Evolutionary conservation across 805 yeast species (phyloP).

Genomic region (Ogataea trehalophila): DNA sequence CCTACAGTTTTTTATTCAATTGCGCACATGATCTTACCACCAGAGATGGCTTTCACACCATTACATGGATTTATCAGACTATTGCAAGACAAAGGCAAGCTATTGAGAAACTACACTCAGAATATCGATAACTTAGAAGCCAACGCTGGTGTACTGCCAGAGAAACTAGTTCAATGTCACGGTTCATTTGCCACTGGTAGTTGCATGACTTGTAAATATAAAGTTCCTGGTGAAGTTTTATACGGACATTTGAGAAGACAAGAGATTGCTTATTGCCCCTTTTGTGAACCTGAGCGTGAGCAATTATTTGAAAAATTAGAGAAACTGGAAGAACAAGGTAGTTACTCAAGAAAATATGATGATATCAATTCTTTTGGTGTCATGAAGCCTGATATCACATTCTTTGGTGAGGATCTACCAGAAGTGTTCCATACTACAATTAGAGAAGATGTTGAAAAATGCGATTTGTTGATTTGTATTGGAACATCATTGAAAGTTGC

Average conservation of each 20-base stretch:
- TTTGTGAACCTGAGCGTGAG: constrained; percentile 46
- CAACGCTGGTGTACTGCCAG: constrained; percentile 67
- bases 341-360: constrained; percentile 24
- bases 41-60: constrained; percentile 61
- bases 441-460: constrained; percentile 53
- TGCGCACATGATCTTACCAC: constrained; percentile 81
- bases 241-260: constrained; percentile 53
- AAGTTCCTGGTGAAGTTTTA: constrained; percentile 61
- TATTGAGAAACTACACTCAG: constrained; percentile 83
- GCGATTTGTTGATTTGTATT: constrained; percentile 78
- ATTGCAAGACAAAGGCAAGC: constrained; percentile 69
- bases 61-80: constrained; percentile 75
- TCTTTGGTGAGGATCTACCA: constrained; percentile 85
- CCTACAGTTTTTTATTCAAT: constrained; percentile 82
- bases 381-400: constrained; percentile 88
- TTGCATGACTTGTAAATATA: constrained; percentile 69
- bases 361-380: constrained; percentile 62
- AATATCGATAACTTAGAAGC: constrained; percentile 84
- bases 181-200: constrained; percentile 89
- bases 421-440: constrained; percentile 56
- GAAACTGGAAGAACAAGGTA: constrained; percentile 28
- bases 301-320: constrained; percentile 24
- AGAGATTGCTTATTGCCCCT: constrained; percentile 69
- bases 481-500: constrained; percentile 92
- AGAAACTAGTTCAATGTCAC: constrained; percentile 80